Percentiles rank a stretch among this genome's conserved stretches.
These are phyloP conservation scores for Eucalyptus viminalis DNA, from an alignment of 345 rosid species.

Conservation along the genomic window DNA sequence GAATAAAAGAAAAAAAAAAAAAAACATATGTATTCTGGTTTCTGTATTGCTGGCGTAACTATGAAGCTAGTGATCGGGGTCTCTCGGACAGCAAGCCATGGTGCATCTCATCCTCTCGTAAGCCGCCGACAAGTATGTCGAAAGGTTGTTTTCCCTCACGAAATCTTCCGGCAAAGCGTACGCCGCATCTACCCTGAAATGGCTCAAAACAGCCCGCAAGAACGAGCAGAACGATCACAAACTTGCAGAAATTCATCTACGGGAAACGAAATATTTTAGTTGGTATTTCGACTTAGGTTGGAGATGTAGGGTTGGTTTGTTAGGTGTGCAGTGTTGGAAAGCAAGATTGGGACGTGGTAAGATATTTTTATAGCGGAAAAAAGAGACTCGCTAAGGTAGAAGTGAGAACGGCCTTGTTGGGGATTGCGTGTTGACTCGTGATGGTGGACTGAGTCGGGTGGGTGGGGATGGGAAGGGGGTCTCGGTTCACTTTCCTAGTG, in stretches of 20 bases:
- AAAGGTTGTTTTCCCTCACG: not conserved
- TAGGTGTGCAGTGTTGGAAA: not conserved
- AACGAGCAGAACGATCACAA: slow-evolving; percentile 8
- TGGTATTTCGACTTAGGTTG: not conserved
- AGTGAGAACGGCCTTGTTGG: not conserved
- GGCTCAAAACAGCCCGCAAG: too few relatives aligned
- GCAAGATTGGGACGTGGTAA: not conserved
- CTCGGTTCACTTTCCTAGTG: not conserved
- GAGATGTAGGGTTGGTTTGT: not conserved
- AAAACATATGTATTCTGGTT: not conserved
- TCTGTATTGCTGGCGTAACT: not conserved
- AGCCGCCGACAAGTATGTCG: not conserved
- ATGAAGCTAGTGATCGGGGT: not conserved
- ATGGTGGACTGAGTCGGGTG: not conserved
- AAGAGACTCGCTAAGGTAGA: not conserved
- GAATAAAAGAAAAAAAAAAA: not conserved
- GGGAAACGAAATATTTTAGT: not conserved
- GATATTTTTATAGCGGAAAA: not conserved
- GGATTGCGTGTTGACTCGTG: not conserved
- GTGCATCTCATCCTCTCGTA: not conserved
- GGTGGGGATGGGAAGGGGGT: not conserved
- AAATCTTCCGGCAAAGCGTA: slow-evolving; percentile 17
- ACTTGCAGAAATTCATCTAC: slow-evolving; percentile 1
- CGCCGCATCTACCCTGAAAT: too few relatives aligned
- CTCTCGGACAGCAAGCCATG: not conserved